Base-by-base conservation (phyloP, 345 rosid genomes). In the Lepidium aucheri region DNA sequence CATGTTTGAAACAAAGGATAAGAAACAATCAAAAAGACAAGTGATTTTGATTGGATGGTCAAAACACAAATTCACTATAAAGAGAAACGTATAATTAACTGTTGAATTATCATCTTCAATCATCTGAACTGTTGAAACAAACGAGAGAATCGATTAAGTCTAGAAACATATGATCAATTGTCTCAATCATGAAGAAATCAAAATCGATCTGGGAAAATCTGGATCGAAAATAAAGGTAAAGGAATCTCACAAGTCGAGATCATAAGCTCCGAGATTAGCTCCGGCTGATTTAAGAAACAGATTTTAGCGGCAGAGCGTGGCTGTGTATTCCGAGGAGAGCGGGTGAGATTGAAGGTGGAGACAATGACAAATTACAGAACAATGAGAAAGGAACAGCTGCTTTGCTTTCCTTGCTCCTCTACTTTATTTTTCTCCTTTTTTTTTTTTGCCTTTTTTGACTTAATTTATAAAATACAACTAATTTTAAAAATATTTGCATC, bases 231-330 rank as follows among this genome's bases (percentile, higher is more conserved):
- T 28, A 9, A 0, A 0, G 24, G 34, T 22, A 40, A 4, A 41
- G 8, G 47, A 53, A 52, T 32, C 77, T 65, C 42, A 73, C 77
- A 60, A 53, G 13, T 66, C 22, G 72, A 72, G 70, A 65, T 55
- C 65, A 72, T 57, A 58, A 40, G 71, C 12, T 64, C 49, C 14
- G 59, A 50, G 50, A 58, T 41, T 72, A n/a, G 46, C 16, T 50
- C 53, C 54, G 61, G 72, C 16, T 11, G 53, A 43, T 63, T 26
- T 0, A 1, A 34, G 62, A 71, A 41, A 34, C 0, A 39, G 34
- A 65, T 38, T 61, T 6, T 28, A 28, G 32, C 32, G 32, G 32
- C 32, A 72, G 39, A 57, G 53, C 70, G 70, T 45, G 28, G 39
- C 14, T 40, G 6, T 34, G 46, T 14, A 33, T 34, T 46, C 75